Evolutionary conservation across 371 early-diverging fungal species (phyloP).

Genomic region (Mucor piriformis): DNA sequence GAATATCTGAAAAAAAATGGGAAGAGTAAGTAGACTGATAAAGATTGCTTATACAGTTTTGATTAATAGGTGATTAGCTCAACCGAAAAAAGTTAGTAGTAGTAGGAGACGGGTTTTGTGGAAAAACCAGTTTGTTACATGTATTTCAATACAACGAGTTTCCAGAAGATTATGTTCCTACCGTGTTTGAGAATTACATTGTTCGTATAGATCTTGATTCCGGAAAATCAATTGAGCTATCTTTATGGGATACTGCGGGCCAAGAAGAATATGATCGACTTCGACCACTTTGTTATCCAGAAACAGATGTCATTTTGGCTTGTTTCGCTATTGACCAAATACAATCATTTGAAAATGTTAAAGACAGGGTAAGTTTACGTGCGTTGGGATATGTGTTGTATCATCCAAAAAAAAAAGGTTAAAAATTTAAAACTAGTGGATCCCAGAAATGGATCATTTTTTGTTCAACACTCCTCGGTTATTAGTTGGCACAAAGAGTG

Average conservation of each 20-base stretch:
- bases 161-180: slow-evolving; percentile 61
- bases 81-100: slow-evolving; percentile 66
- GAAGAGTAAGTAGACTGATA: not conserved
- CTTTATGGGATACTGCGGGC: slow-evolving; percentile 89
- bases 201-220: slow-evolving; percentile 74
- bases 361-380: slow-evolving; percentile 17
- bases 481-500: slow-evolving; percentile 25
- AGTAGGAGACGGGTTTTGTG: slow-evolving; percentile 76
- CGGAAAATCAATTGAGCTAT: slow-evolving; percentile 74
- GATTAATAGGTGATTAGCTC: not conserved
- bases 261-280: slow-evolving; percentile 61
- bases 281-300: slow-evolving; percentile 51
- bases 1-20: not conserved
- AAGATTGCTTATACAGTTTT: no score
- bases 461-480: slow-evolving; percentile 25
- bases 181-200: slow-evolving; percentile 82
- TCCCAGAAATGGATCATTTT: slow-evolving; percentile 30
- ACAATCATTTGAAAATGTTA: slow-evolving; percentile 48
- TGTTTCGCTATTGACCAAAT: slow-evolving; percentile 53
- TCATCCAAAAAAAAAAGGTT: not conserved
- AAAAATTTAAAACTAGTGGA: slow-evolving; percentile 10
- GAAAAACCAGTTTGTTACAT: slow-evolving; percentile 67
- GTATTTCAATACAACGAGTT: slow-evolving; percentile 62
- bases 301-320: slow-evolving; percentile 48
- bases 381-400: not conserved